A percentile compares a stretch with the other conserved stretches of the same genome.
phyloP scores from a whole-genome alignment of 1,139 yeast genomes.

The Yamadazyma pseudoaaseri region DNA sequence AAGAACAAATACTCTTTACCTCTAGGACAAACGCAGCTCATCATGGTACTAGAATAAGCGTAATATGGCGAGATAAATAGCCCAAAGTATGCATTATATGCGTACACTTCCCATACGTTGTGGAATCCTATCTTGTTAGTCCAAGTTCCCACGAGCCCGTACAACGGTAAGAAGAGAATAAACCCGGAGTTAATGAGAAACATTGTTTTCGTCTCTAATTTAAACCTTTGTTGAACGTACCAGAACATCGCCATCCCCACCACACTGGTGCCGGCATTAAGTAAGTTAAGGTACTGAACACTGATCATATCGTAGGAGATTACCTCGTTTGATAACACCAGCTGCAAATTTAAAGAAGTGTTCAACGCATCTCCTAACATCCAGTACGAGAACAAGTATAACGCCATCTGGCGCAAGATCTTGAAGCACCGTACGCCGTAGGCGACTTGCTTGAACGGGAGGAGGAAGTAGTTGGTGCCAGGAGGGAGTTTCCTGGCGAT shows the following conservation, averaged over 20 bases:
- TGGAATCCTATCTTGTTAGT: constrained; percentile 8
- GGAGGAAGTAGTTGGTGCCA: constrained; percentile 2
- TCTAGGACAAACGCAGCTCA: constrained; percentile 10
- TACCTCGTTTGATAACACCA: constrained; percentile 9
- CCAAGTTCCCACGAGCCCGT: constrained; percentile 11
- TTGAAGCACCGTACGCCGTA: constrained; percentile 4
- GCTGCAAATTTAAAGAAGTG: constrained; percentile 8
- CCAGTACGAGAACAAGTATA: constrained; percentile 11
- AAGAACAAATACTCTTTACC: constrained; percentile 11
- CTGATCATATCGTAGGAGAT: constrained; percentile 11
- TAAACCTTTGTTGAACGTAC: constrained; percentile 6
- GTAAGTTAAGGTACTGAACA: constrained; percentile 5
- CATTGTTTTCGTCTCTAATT: constrained; percentile 5
- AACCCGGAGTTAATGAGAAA: constrained; percentile 4
- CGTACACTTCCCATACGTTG: constrained; percentile 10
- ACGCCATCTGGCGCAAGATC: constrained; percentile 7
- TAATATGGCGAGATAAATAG: constrained; percentile 8
- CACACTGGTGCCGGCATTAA: constrained; percentile 6
- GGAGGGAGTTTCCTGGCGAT: constrained; percentile 2
- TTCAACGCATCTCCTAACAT: constrained; percentile 10
- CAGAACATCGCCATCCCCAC: constrained; percentile 7
- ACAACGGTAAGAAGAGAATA: constrained; percentile 7
- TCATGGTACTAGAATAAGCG: constrained; percentile 10
- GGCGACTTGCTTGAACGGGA: constrained; percentile 5
- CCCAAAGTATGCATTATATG: constrained; percentile 9